These are phyloP conservation scores for Prototheca stagnorum DNA, from an alignment of 163 green algal species.

Conservation along the genomic window DNA sequence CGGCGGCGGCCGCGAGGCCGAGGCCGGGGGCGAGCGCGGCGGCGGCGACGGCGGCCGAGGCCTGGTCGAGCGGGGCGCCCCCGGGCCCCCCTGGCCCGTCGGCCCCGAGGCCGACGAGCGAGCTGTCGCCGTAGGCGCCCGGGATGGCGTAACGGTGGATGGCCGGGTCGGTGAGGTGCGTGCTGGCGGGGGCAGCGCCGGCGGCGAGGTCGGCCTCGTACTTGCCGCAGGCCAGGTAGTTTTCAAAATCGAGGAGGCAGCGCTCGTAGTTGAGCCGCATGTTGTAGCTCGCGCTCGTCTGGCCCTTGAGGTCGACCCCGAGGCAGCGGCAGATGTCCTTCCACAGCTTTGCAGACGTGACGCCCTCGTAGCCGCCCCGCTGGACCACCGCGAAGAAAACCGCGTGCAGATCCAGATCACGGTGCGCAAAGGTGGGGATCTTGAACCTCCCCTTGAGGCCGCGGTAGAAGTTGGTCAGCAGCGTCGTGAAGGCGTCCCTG, in stretches of 20 bases:
- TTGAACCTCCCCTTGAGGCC: slow-evolving; percentile 39
- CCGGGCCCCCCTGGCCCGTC: too few relatives aligned
- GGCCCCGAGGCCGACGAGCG: too few relatives aligned
- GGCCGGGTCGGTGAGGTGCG: slow-evolving; percentile 14
- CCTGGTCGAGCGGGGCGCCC: too few relatives aligned
- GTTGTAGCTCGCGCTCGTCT: slow-evolving; percentile 52
- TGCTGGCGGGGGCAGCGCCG: slow-evolving; percentile 10
- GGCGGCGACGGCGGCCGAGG: too few relatives aligned
- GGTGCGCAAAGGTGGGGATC: slow-evolving; percentile 41
- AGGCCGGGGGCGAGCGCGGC: too few relatives aligned
- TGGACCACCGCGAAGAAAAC: slow-evolving; percentile 43
- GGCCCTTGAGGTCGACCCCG: slow-evolving; percentile 37
- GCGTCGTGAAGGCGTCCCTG: slow-evolving; percentile 15
- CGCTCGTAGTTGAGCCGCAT: slow-evolving; percentile 60
- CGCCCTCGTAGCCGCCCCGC: slow-evolving; percentile 36
- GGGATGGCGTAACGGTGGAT: slow-evolving; percentile 13
- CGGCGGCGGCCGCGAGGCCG: too few relatives aligned
- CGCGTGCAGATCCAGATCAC: slow-evolving; percentile 38
- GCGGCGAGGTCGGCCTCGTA: slow-evolving; percentile 22
- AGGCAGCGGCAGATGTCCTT: slow-evolving; percentile 36
- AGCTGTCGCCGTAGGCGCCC: not conserved
- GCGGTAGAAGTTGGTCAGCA: slow-evolving; percentile 35
- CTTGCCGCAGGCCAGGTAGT: slow-evolving; percentile 33
- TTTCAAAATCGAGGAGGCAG: slow-evolving; percentile 52
- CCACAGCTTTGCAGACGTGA: slow-evolving; percentile 43